These are phyloP conservation scores for Rubroshorea leprosula DNA, from an alignment of 345 rosid genomes.

Conservation along the genomic window DNA sequence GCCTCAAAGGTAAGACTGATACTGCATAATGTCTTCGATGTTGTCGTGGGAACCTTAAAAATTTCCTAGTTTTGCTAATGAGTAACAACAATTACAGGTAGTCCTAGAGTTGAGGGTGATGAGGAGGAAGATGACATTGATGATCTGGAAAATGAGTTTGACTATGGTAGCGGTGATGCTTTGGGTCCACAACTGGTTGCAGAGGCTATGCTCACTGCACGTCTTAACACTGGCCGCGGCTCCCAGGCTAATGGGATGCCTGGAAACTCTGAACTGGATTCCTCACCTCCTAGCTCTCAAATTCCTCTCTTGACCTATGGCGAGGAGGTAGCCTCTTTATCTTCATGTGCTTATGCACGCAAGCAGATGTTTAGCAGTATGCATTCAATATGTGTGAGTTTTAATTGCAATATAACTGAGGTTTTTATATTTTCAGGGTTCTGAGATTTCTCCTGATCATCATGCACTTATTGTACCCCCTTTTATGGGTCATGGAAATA, in stretches of 20 bases:
- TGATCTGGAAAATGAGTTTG: constrained; percentile 88
- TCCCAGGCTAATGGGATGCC: constrained; percentile 26
- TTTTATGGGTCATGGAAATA: constrained; percentile 56
- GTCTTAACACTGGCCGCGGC: constrained; percentile 52
- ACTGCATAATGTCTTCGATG: constrained; percentile 1
- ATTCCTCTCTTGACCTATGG: constrained; percentile 88
- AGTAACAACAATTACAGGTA: constrained; percentile 43
- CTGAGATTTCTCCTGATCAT: constrained; percentile 75
- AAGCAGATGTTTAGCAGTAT: neutral
- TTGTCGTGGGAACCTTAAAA: neutral
- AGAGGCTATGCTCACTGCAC: constrained; percentile 55
- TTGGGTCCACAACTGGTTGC: constrained; percentile 52
- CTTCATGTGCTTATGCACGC: neutral
- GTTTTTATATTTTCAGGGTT: constrained; percentile 39
- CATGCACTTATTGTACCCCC: constrained; percentile 93
- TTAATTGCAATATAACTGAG: neutral
- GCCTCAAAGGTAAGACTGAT: constrained; percentile 65
- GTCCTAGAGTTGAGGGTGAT: constrained; percentile 93
- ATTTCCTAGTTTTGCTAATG: constrained; percentile 3
- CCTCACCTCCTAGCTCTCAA: constrained; percentile 58
- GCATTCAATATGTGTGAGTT: neutral
- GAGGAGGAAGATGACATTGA: constrained; percentile 94
- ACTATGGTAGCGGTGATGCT: constrained; percentile 48
- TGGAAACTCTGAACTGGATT: constrained; percentile 54
- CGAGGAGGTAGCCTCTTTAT: constrained; percentile 53